Base-by-base conservation (phyloP, 106 monocot genomes). In the Acorus gramineus region DNA sequence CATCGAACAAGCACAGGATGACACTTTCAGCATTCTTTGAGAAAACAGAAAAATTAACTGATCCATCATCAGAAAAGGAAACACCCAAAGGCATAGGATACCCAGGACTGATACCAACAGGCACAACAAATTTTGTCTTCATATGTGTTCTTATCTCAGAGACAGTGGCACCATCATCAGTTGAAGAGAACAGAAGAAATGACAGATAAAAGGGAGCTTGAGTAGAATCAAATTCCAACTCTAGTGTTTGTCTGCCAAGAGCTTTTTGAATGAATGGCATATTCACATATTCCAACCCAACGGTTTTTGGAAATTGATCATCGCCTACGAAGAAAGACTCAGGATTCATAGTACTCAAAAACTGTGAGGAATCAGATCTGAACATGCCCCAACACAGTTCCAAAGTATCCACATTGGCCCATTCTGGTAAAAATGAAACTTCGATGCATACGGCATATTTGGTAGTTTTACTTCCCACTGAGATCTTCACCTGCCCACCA, bases 21-120 rank as follows among this genome's bases (percentile, higher is more conserved):
- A 93, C 86, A 60, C 68, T 79, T 61, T 93, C 74, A 4, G 93
- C 89, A 66, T 79, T 89, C 68, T 70, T 85, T 11, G 89, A 83
- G 66, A 84, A 89, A 3, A 93, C 65, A 60, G 89, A 65, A 57
- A 93, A 93, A 60, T 93, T 93, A 3, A 66, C 59, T 8, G 52
- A 57, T 46, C 89, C 89, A 60, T 84, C 77, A 58, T 74, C 68
- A 51, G 67, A 79, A 55, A 59, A 50, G 4, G 85, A 83, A 73
- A 81, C 58, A 50, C 93, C 93, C 57, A 93, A 71, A 2, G 89
- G 85, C 76, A 73, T 64, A 52, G 93, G 81, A 55, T 60, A 6
- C 45, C 93, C 93, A 57, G 67, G 66, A 4, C 74, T 69, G 46
- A 86, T 63, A 51, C 93, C 89, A 11, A 93, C 79, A 59, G 93